Percentiles rank a stretch among this genome's conserved stretches.
Conservation (phyloP, 1,284 basidiomycete species). For the Marasmius fiardii region DNA sequence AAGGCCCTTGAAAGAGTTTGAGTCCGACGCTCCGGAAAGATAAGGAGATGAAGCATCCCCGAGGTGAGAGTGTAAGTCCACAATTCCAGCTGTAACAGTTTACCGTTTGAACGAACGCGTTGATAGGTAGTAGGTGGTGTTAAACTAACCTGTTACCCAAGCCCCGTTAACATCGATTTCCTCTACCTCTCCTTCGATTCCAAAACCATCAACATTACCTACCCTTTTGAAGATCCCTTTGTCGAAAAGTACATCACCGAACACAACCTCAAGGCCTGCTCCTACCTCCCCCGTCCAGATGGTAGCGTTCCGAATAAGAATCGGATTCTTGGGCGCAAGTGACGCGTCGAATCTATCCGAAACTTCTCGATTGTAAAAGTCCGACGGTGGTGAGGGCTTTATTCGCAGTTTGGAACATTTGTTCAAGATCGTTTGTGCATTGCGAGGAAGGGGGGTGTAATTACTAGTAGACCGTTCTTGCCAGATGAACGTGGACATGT, state of each 20-base stretch:
- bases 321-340: conserved; percentile 58
- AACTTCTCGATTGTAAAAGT: conserved; percentile 50
- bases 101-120: no score
- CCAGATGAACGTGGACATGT: neutral
- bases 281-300: conserved; percentile 76
- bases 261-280: conserved; percentile 59
- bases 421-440: conserved; percentile 40
- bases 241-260: conserved; percentile 50
- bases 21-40: conserved; percentile 36
- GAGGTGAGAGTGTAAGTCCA: conserved; percentile 65
- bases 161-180: conserved; percentile 9
- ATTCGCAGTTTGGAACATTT: conserved; percentile 44
- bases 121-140: no score
- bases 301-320: conserved; percentile 73
- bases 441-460: conserved; percentile 31
- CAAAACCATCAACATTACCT: conserved; percentile 39
- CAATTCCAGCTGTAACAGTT: conserved; percentile 25
- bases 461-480: neutral
- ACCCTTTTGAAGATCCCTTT: conserved; percentile 53
- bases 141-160: conserved; percentile 16
- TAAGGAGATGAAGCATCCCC: conserved; percentile 46
- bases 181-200: conserved; percentile 26
- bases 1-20: conserved; percentile 38
- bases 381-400: conserved; percentile 48
- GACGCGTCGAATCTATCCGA: conserved; percentile 68